Percentiles rank a stretch among this genome's conserved stretches.
These are phyloP conservation scores for Cercospora zeina DNA, from an alignment of 2,329 filamentous ascomycete genomes.

Conservation along the genomic window DNA sequence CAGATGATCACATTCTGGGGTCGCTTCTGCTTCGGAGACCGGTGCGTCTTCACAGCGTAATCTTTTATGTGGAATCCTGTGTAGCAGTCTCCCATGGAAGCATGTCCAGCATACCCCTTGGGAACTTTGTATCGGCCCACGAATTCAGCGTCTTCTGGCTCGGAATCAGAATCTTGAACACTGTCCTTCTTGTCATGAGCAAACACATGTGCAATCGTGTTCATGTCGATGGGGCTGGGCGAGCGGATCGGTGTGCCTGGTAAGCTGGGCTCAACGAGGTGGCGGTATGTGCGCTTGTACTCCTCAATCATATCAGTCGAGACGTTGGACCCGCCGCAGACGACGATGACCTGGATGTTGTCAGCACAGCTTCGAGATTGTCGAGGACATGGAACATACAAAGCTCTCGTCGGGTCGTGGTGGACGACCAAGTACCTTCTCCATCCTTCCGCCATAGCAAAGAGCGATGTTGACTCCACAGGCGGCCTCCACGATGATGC, in stretches of 20 bases:
- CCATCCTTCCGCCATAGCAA: constrained; percentile 64
- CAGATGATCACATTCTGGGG: constrained; percentile 19
- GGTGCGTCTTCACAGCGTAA: constrained; percentile 3
- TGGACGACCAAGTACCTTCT: constrained; percentile 57
- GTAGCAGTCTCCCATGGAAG: constrained; percentile 14
- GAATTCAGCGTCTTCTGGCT: background rate
- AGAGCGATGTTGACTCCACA: constrained; percentile 81
- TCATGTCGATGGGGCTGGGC: constrained; percentile 9
- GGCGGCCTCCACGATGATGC: constrained; percentile 77
- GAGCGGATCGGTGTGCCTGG: constrained; percentile 10
- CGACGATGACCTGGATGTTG: constrained; percentile 59
- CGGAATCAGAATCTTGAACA: constrained; percentile 8
- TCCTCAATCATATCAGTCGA: constrained; percentile 53
- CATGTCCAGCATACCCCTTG: constrained; percentile 14
- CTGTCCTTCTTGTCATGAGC: constrained; percentile 9
- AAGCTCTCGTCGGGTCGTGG: constrained; percentile 69
- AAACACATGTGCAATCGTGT: background rate
- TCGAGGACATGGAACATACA: constrained; percentile 39
- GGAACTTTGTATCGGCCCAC: constrained; percentile 7
- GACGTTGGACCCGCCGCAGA: constrained; percentile 69
- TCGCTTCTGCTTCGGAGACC: constrained; percentile 11
- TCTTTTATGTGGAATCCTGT: constrained; percentile 7
- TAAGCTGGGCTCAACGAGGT: constrained; percentile 14
- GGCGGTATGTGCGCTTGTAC: constrained; percentile 48
- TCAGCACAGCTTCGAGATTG: background rate